Evolutionary conservation across 768 basidiomycete species (phyloP), one percentile per base, ranked within the genome.

Genomic region (Lenzites betulinus): DNA sequence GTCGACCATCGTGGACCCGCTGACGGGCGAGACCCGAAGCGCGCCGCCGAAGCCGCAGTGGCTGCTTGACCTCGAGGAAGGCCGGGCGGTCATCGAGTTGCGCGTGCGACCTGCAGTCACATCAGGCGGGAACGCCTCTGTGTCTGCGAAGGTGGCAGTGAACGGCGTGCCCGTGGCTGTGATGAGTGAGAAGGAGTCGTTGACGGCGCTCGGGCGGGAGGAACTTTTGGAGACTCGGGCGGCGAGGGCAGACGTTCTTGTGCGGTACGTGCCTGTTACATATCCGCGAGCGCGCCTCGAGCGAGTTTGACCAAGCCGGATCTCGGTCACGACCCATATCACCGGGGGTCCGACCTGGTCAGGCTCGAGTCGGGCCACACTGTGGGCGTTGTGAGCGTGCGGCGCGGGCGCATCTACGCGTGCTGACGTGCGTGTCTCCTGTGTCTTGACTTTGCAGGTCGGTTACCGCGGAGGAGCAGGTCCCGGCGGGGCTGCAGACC

Each of bases 1-100:
- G 46, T 83, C 87, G 33, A 88, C 89, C 2, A 82, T 95, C 36
- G 77, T 82, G 49, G 92, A 96, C 73, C 95, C 95, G 11, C 76
- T 96, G 62, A 90, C 89, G 25, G 89, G 88, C 16, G 84, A 88
- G 74, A 79, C 77, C 55, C 81, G 80, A 46, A 77, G 76, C 18
- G 82, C 85, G 5, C 83, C 84, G 59, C 76, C 80, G 36, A 86
- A 83, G 63, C 91, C 94, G 8, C 75, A 75, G 46, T 96, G 95
- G 95, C 75, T 91, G 54, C 67, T 79, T 22, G 83, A 85, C 50
- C 73, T 93, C 58, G 82, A 87, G 66, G 86, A 84, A 51, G 77
- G 74, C 25, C 83, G 85, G 0, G 84, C 81, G 28, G 70, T 87
- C 23, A 83, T 90, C 35, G 82, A 87, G 42, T 69, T 83, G 51